Conservation (phyloP, 2,329 filamentous ascomycete genomes). For the Scolecobasidium constrictum region DNA sequence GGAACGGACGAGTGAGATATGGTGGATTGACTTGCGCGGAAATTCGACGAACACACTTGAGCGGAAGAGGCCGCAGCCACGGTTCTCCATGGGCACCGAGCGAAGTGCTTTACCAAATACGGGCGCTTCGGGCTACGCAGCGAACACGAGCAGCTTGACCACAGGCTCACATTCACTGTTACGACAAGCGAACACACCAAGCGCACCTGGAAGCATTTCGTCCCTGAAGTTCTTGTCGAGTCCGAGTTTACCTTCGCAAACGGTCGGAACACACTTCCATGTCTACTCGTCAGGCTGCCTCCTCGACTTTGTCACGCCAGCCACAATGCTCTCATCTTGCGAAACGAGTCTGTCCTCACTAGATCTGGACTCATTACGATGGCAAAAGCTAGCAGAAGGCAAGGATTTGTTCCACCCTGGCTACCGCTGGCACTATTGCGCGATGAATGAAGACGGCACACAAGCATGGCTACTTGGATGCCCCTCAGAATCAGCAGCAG, state of each 20-base stretch:
- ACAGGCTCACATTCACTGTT: conserved; percentile 35
- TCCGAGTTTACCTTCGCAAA: conserved; percentile 74
- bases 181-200: conserved; percentile 36
- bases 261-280: conserved; percentile 89
- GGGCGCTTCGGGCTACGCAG: conserved; percentile 49
- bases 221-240: conserved; percentile 84
- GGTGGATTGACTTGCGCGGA: conserved; percentile 93
- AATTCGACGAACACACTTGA: conserved; percentile 29
- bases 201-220: conserved; percentile 77
- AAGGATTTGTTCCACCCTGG: conserved; percentile 83
- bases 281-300: conserved; percentile 87
- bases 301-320: conserved; percentile 88
- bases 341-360: conserved; percentile 87
- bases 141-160: conserved; percentile 55
- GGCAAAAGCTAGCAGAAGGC: conserved; percentile 91
- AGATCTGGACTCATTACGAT: conserved; percentile 76
- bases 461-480: conserved; percentile 97
- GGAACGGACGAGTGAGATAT: conserved; percentile 92
- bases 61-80: conserved; percentile 37
- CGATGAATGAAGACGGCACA: conserved; percentile 86
- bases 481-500: conserved; percentile 57
- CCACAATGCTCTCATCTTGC: conserved; percentile 71
- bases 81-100: conserved; percentile 39
- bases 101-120: conserved; percentile 20
- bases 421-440: conserved; percentile 98